Base-by-base conservation (phyloP, 208 protist species). In the Acanthamoeba royreba region DNA sequence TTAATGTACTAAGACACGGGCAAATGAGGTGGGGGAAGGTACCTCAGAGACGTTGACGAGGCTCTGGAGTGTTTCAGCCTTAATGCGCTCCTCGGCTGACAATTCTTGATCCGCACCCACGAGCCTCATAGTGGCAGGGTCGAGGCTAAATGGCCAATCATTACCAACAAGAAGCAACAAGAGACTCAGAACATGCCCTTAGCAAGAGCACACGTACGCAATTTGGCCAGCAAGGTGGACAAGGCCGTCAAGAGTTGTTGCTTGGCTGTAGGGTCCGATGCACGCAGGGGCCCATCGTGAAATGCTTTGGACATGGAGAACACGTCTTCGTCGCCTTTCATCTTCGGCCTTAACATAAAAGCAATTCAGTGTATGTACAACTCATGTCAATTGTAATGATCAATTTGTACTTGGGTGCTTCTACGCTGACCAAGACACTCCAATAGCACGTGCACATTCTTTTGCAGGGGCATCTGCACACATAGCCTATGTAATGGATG, bases 221-320 rank as follows among this genome's bases (percentile, higher is more conserved):
- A 93, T 93, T 28, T 93, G 90, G 25, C 90, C 90, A 25, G 90
- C 90, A 8, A 93, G 66, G 35, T 88, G 74, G 42, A 86, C 72
- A 0, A 83, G 53, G 0, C 47, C 72, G 46, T 86, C 63, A 1
- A 93, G 45, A 11, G 45, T 8, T 15, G 35, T 69, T 40, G 90
- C 90, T 86, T 93, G 90, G 46, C 90, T 93, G 72, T 93, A 93
- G 66, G 90, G 90, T n/a, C 81, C 90, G 40, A 93, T 93, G 53
- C 90, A 93, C 4, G 90, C 90, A 25, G 66, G 46, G 17, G 90
- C 90, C 90, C 90, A 93, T 3, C 72, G 53, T 28, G 90, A 93
- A 25, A 93, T 93, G 74, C 66, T 87, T 19, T 93, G 90, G n/a
- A 93, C 90, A 52, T 93, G 90, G 19, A 93, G 72, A n/a, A 66